Percentiles rank a stretch among this genome's conserved stretches.
Evolutionary conservation across 495 filamentous ascomycete species (phyloP).

Genomic region (Tuber calosporum): DNA sequence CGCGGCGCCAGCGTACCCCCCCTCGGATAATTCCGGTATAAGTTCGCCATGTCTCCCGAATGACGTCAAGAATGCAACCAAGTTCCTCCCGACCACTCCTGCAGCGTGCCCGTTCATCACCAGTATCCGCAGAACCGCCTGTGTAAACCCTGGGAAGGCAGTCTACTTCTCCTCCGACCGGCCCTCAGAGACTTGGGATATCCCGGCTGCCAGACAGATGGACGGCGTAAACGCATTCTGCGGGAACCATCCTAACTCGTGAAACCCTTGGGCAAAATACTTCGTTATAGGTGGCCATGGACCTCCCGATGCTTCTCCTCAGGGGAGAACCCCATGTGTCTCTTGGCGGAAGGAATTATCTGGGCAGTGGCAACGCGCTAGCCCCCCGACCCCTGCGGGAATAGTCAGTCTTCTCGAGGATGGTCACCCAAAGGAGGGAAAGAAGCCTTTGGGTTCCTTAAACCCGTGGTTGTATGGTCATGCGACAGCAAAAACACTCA

Average conservation of each 20-base stretch:
- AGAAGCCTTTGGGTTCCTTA: constrained; percentile 54
- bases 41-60: constrained; percentile 58
- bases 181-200: constrained; percentile 62
- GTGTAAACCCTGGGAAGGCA: constrained; percentile 53
- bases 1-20: constrained; percentile 63
- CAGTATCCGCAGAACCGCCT: constrained; percentile 62
- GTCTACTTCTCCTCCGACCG: constrained; percentile 59
- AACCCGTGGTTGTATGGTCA: constrained; percentile 59
- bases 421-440: constrained; percentile 48
- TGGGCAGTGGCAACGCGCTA: constrained; percentile 41
- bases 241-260: constrained; percentile 36
- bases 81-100: constrained; percentile 64
- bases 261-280: constrained; percentile 46
- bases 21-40: constrained; percentile 65
- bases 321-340: constrained; percentile 40
- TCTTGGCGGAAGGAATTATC: constrained; percentile 8
- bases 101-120: constrained; percentile 78
- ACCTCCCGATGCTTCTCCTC: constrained; percentile 64
- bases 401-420: constrained; percentile 56
- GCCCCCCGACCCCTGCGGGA: constrained; percentile 51
- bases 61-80: constrained; percentile 55
- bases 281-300: constrained; percentile 60
- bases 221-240: constrained; percentile 54
- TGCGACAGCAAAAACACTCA: constrained; percentile 47
- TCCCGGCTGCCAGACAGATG: constrained; percentile 64